Conservation (phyloP, 108 stramenopile genomes). For the Aurantiochytrium sp. region DNA sequence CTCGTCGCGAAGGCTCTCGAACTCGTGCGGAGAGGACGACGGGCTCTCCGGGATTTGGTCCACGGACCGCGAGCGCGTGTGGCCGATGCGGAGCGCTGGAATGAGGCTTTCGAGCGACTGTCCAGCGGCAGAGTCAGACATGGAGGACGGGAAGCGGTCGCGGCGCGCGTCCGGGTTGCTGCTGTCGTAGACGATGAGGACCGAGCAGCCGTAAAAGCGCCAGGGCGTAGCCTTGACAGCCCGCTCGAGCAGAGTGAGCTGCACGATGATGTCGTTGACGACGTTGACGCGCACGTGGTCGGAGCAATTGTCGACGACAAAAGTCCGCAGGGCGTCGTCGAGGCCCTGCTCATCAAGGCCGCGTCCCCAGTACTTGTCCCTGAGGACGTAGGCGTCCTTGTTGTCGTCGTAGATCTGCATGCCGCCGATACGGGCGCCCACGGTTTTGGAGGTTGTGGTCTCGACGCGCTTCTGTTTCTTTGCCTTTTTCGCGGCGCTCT, state of each 20-base stretch:
- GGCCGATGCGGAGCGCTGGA: not conserved
- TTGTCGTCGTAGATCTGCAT: conserved; percentile 22
- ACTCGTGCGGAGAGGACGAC: not conserved
- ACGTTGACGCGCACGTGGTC: not conserved
- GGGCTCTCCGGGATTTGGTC: not conserved
- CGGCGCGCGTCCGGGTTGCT: not conserved
- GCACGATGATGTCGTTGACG: conserved; percentile 10
- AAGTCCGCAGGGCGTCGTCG: not conserved
- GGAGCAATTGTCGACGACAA: not conserved
- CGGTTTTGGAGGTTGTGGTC: not conserved
- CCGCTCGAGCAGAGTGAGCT: not conserved
- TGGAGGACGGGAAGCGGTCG: not conserved
- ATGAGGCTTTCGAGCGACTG: not conserved
- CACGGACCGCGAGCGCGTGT: not conserved
- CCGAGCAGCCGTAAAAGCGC: conserved; percentile 3
- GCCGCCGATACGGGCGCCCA: not conserved
- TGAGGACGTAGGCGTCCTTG: not conserved
- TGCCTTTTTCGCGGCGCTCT: conserved; percentile 22
- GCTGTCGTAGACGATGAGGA: not conserved
- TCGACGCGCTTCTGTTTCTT: conserved; percentile 7
- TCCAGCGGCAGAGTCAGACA: not conserved
- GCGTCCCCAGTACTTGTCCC: conserved; percentile 23
- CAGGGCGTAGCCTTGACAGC: not conserved
- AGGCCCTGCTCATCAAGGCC: not conserved
- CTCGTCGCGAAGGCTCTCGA: not conserved